These are phyloP conservation scores for Sambucus nigra DNA, from an alignment of 129 eudicot species.

Conservation along the genomic window DNA sequence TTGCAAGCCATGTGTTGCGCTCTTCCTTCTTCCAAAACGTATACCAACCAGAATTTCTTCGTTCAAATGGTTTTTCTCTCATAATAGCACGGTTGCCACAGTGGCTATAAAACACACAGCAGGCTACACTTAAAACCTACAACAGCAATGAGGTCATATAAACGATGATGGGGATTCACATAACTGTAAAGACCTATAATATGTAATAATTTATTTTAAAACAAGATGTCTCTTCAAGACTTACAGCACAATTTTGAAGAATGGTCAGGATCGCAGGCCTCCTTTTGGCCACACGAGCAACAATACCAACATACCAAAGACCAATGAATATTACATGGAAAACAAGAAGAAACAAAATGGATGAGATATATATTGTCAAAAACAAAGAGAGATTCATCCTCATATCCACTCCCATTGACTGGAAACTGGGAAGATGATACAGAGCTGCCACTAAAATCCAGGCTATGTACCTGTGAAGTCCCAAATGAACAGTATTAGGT, in stretches of 20 bases:
- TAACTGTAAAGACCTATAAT: not conserved
- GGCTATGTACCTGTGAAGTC: slow-evolving; percentile 61
- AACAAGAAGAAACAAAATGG: slow-evolving; percentile 79
- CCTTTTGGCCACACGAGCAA: slow-evolving; percentile 85
- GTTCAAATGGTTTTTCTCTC: slow-evolving; percentile 60
- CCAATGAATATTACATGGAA: slow-evolving; percentile 77
- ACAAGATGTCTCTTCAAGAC: slow-evolving; percentile 15
- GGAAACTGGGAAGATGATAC: slow-evolving; percentile 97
- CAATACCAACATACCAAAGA: slow-evolving; percentile 97
- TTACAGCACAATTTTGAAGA: slow-evolving; percentile 92
- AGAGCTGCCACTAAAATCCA: slow-evolving; percentile 94
- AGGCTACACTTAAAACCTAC: slow-evolving; percentile 96
- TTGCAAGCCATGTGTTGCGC: slow-evolving; percentile 64
- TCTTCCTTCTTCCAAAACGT: slow-evolving; percentile 81
- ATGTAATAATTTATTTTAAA: not conserved
- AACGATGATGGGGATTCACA: slow-evolving; percentile 13
- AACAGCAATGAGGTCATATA: slow-evolving; percentile 16
- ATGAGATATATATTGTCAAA: slow-evolving; percentile 67
- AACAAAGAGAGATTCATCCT: slow-evolving; percentile 96
- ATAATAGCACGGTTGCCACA: slow-evolving; percentile 88
- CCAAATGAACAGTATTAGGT: slow-evolving; percentile 1
- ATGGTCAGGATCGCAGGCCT: slow-evolving; percentile 86
- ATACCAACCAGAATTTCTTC: slow-evolving; percentile 60
- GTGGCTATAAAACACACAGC: slow-evolving; percentile 98
- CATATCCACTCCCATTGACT: slow-evolving; percentile 98